phyloP scores from a whole-genome alignment of 2,329 filamentous ascomycete genomes.

The Onygenales sp. region DNA sequence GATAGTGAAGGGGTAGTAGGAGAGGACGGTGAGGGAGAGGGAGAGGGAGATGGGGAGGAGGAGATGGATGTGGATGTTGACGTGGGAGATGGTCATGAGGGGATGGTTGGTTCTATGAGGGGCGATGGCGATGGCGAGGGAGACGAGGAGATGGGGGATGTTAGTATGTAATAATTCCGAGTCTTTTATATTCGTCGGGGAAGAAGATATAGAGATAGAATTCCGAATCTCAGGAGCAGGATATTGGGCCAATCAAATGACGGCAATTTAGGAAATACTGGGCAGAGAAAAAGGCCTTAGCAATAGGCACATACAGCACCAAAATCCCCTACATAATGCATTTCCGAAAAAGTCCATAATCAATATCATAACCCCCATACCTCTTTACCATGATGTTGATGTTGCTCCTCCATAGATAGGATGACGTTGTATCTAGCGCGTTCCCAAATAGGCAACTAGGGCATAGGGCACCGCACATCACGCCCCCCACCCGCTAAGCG shows the following conservation, averaged over 20 bases:
- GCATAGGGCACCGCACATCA: slow-evolving; percentile 27
- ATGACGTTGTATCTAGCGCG: neutral
- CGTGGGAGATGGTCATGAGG: slow-evolving; percentile 8
- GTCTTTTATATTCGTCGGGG: neutral
- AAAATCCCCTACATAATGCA: no score
- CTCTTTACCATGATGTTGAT: no score
- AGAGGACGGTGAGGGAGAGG: slow-evolving; percentile 7
- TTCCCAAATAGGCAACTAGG: slow-evolving; percentile 20
- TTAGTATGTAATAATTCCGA: neutral
- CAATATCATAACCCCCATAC: no score
- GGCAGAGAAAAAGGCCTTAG: no score
- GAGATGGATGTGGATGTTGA: slow-evolving; percentile 1
- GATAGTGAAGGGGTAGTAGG: slow-evolving; percentile 25
- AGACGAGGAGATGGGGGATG: slow-evolving; percentile 11
- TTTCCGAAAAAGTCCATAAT: no score
- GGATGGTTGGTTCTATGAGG: slow-evolving; percentile 6
- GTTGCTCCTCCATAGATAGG: no score
- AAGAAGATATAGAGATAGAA: neutral
- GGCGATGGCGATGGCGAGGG: neutral
- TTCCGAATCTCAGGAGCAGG: no score
- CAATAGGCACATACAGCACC: no score
- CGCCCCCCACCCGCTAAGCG: slow-evolving; percentile 34
- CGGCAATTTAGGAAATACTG: no score
- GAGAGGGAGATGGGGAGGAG: neutral
- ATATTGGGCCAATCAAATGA: no score